Base-by-base conservation (phyloP, 1,284 basidiomycete species). In the Wallemia ichthyophaga region DNA sequence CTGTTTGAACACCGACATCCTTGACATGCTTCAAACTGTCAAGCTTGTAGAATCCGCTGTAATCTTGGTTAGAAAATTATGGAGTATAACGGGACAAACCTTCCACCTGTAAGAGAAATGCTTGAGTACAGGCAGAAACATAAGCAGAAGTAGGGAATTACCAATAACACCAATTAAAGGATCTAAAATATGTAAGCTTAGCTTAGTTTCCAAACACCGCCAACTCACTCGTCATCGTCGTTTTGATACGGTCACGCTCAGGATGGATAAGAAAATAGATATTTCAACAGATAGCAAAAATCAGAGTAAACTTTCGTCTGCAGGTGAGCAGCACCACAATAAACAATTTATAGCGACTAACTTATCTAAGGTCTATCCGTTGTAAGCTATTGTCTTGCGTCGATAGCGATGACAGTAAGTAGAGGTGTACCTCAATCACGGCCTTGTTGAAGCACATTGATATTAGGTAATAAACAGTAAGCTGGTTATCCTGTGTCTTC, bases 331-430 rank as follows among this genome's bases (percentile, higher is more conserved):
- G 28, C 7, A 7, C 28, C 28, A 7, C 25, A n/a, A n/a, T n/a
- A n/a, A n/a, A n/a, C n/a, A n/a, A n/a, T n/a, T n/a, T n/a, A n/a
- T n/a, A n/a, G n/a, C n/a, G n/a, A n/a, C n/a, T n/a, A n/a, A n/a
- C n/a, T 31, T 7, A 31, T 31, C 7, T 17, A 69, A 78, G 80
- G 81, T 31, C 74, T 83, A 9, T 81, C 91, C 27, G 83, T 96
- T 63, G 63, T 84, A 61, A 85, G 82, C 66, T 98, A 98, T 71
- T 99, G 94, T 68, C 65, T 83, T 26, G 87, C 92, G 1, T 91
- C 86, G 48, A 95, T 99, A 66, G 74, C 89, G 60, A 99, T 99
- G 94, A 99, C 94, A 0, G 78, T 98, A 57, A 80, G 95, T 62
- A n/a, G n/a, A n/a, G 96, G 96, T 76, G 96, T 13, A 21, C 11